Evolutionary conservation across 208 protist genomes (phyloP), one percentile per base, ranked within the genome.

Genomic region (Naegleria gruberi): DNA sequence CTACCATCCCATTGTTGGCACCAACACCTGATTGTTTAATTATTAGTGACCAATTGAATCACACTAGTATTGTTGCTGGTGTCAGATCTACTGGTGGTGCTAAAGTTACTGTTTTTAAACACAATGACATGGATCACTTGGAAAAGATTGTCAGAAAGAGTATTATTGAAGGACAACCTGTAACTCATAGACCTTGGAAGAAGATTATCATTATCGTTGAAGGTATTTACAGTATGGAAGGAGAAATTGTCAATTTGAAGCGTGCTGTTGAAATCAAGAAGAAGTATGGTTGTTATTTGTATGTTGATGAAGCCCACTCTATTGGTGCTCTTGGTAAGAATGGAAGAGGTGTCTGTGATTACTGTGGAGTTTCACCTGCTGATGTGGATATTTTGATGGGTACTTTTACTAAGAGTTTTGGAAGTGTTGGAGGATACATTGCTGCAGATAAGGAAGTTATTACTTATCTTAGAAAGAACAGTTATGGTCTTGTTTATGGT

Each of bases 191-290:
- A 93, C 42, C 89, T 42, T 84, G 89, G 43, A 94, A 94, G 34
- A 96, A 96, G 83, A 45, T 99, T 43, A 95, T 99, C 65, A 95
- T 99, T 82, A 93, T 97, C 88, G 97, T 99, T 17, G 98, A 99
- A 93, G 98, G 97, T 12, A 98, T 99, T 82, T 99, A 99, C 93
- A 98, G 96, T 55, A 99, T 99, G 98, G 97, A 98, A 87, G 98
- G 98, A 34, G 97, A 97, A 89, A 98, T 99, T 89, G 94, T 97
- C 23, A 96, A 98, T 87, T 96, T 99, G 43, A 92, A 93, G 51
- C 94, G 94, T 65, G 97, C 99, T 34, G 98, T 98, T 57, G 96
- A 97, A 81, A 89, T 99, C 1, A 97, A 98, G 83, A 97, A 98
- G 89, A 96, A 98, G 92, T 98, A 99, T 94, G 96, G 96, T 89